phyloP scores from a whole-genome alignment of 768 basidiomycete species.

The Pleurotus sapidus region DNA sequence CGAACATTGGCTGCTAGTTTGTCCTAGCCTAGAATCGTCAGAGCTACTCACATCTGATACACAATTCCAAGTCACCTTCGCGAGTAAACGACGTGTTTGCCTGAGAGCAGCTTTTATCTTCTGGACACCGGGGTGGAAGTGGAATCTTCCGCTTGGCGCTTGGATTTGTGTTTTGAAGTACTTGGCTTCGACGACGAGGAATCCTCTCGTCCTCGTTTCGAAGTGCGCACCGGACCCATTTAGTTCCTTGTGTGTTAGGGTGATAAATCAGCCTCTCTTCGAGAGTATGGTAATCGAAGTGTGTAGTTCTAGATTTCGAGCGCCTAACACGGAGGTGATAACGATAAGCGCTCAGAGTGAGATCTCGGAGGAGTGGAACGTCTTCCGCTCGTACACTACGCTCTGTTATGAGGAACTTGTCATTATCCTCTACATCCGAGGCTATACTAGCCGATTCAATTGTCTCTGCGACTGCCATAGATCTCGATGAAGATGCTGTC shows the following conservation, averaged over 20 bases:
- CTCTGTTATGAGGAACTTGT: slow-evolving; percentile 54
- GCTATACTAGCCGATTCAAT: slow-evolving; percentile 22
- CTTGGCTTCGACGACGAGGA: slow-evolving; percentile 13
- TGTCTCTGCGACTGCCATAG: slow-evolving; percentile 49
- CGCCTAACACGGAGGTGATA: too few relatives aligned
- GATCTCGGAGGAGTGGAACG: too few relatives aligned
- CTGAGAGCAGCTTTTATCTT: slow-evolving; percentile 85
- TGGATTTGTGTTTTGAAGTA: slow-evolving; percentile 22
- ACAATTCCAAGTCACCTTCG: slow-evolving; percentile 50
- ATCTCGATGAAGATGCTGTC: slow-evolving; percentile 60
- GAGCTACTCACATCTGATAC: background rate
- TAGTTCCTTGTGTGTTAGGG: background rate
- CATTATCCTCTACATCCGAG: slow-evolving; percentile 31
- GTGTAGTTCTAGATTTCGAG: too few relatives aligned
- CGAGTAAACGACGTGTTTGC: slow-evolving; percentile 79
- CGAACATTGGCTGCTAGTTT: slow-evolving; percentile 82
- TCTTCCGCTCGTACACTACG: background rate
- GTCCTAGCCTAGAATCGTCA: slow-evolving; percentile 41
- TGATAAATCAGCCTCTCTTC: too few relatives aligned
- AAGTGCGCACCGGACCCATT: slow-evolving; percentile 16
- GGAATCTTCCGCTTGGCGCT: slow-evolving; percentile 11
- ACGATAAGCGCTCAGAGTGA: too few relatives aligned
- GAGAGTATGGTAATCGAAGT: too few relatives aligned
- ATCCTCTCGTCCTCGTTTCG: background rate
- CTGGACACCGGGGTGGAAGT: slow-evolving; percentile 59